Base-by-base conservation (phyloP, 768 basidiomycete genomes). In the Fibroporia radiculosa region DNA sequence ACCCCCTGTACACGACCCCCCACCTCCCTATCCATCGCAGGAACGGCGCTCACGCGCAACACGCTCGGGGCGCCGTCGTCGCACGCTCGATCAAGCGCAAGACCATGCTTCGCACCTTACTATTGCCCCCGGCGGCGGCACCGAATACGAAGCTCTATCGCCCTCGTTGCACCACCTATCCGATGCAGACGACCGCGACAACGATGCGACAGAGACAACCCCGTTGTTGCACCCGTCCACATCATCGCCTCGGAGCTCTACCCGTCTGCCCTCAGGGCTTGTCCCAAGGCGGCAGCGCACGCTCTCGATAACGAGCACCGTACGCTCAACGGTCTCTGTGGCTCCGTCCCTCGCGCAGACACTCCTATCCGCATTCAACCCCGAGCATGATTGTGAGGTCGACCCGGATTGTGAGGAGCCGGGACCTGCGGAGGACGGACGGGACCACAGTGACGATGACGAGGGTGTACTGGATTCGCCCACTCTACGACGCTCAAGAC, bases 311-410 rank as follows among this genome's bases (percentile, higher is more conserved):
- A 66, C 75, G 0, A 83, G 80, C 62, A 66, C 75, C 0, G 52
- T 69, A 31, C 54, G 62, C 16, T 74, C 73, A 1, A 62, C 66
- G 0, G 48, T 58, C 6, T 84, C 81, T 3, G 68, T 62, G 11
- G 73, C 80, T 2, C 81, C 80, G 4, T 84, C 81, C 2, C 65
- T 89, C 7, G 74, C 77, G 4, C 85, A 82, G 26, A 87, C 82
- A 0, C 62, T 88, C 28, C 56, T 82, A 3, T 84, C 83, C 0
- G 69, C 88, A n/a, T 83, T 87, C 55, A 69, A 72, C 4, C 63
- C 68, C 5, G 78, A 81, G 46, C 68, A 65, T 25, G 69, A 66
- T 28, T 63, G 60, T 27, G 71, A 71, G 32, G 48, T 65, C 27
- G 73, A 71, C 35, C 56, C 61, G 4, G 69, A 72, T 14, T 54